Conservation (phyloP, 2,329 filamentous ascomycete genomes). For the Cladosporium sp. region DNA sequence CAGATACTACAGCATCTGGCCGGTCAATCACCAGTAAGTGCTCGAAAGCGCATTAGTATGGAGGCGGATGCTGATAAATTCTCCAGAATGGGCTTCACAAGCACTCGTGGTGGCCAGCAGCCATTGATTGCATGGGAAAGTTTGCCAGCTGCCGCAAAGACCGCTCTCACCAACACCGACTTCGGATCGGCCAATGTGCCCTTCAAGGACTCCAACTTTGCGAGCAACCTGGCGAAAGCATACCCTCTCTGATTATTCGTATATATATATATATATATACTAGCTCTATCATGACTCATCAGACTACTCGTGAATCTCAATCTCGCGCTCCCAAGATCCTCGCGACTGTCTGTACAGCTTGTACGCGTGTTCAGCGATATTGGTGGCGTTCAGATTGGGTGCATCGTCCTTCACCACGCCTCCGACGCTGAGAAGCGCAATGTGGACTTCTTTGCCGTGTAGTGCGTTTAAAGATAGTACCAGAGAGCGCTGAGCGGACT, state of each 20-base stretch:
- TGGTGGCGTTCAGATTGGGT: slow-evolving; percentile 47
- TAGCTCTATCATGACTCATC: neutral
- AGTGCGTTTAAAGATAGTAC: slow-evolving; percentile 48
- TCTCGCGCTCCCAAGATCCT: slow-evolving; percentile 42
- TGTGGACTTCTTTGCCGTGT: slow-evolving; percentile 49
- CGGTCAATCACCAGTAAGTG: slow-evolving; percentile 51
- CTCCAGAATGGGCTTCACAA: slow-evolving; percentile 67
- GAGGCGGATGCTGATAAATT: slow-evolving; percentile 29
- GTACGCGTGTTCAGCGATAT: slow-evolving; percentile 51
- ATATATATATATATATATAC: neutral
- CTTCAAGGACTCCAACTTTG: slow-evolving; percentile 52
- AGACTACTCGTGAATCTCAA: slow-evolving; percentile 40
- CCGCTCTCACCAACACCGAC: slow-evolving; percentile 49
- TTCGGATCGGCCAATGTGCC: slow-evolving; percentile 52
- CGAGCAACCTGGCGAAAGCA: slow-evolving; percentile 45
- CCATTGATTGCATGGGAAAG: slow-evolving; percentile 53
- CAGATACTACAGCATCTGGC: slow-evolving; percentile 53
- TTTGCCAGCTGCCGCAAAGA: slow-evolving; percentile 46
- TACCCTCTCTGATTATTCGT: slow-evolving; percentile 20
- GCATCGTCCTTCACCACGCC: slow-evolving; percentile 47
- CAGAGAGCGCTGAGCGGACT: slow-evolving; percentile 56
- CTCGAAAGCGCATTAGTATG: slow-evolving; percentile 29
- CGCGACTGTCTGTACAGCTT: slow-evolving; percentile 46
- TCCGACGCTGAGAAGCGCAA: slow-evolving; percentile 51
- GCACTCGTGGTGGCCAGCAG: slow-evolving; percentile 60